A percentile compares a stretch with the other conserved stretches of the same genome.
Conservation (phyloP, 192 early-diverging fungal genomes). For the Dispira simplex region DNA sequence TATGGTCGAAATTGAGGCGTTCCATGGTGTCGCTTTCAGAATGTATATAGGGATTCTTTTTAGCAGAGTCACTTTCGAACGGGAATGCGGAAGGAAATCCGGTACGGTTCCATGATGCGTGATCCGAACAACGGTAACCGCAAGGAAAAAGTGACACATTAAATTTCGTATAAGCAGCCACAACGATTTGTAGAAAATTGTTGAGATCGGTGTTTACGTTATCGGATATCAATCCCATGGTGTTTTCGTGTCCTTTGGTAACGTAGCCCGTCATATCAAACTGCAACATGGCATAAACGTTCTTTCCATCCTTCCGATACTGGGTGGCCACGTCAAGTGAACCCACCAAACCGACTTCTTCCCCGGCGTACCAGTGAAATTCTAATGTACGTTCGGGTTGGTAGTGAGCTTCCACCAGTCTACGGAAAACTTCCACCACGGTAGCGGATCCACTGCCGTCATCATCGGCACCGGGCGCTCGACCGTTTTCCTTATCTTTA, state of each 20-base stretch:
- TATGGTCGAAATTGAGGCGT: constrained; percentile 59
- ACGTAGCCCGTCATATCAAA: constrained; percentile 81
- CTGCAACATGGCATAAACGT: constrained; percentile 68
- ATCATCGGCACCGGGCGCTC: constrained; percentile 62
- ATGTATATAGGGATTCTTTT: constrained; percentile 63
- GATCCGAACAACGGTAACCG: constrained; percentile 52
- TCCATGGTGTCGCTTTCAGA: constrained; percentile 46
- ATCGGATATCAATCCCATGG: constrained; percentile 69
- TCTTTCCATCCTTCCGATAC: constrained; percentile 33
- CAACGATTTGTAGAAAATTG: background rate
- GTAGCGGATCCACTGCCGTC: constrained; percentile 77
- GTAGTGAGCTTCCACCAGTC: constrained; percentile 42
- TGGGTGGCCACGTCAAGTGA: constrained; percentile 56
- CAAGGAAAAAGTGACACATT: constrained; percentile 14
- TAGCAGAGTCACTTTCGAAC: constrained; percentile 42
- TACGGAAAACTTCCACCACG: constrained; percentile 63
- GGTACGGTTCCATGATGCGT: constrained; percentile 71
- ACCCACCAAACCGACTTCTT: constrained; percentile 81
- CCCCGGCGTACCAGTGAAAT: constrained; percentile 84
- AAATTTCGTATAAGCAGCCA: constrained; percentile 15
- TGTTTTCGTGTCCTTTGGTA: constrained; percentile 33
- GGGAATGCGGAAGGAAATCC: constrained; percentile 71
- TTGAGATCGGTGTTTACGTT: constrained; percentile 37
- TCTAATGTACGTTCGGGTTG: constrained; percentile 58
- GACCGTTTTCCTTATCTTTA: constrained; percentile 46